Conservation (phyloP, 805 yeast species). For the Pichia kluyveri region DNA sequence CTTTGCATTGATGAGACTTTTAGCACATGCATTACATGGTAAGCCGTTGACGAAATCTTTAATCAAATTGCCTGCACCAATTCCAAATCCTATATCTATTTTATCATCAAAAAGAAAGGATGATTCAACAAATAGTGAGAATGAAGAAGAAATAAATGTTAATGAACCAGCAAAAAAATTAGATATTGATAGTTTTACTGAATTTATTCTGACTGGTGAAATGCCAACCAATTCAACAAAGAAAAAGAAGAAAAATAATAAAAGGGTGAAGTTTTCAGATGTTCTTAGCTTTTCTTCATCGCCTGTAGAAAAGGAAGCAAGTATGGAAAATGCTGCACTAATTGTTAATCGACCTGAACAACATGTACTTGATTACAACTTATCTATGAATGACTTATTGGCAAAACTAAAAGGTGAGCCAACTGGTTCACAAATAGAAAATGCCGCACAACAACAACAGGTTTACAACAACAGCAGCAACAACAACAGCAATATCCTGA, state of each 20-base stretch:
- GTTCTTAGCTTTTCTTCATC: conserved; percentile 36
- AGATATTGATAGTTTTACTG: conserved; percentile 81
- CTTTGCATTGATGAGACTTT: conserved; percentile 74
- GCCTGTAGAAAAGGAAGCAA: conserved; percentile 10
- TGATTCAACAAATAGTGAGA: conserved; percentile 9
- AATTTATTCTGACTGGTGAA: conserved; percentile 74
- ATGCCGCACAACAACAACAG: neutral
- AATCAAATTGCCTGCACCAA: conserved; percentile 48
- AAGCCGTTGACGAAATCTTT: conserved; percentile 43
- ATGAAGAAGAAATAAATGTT: neutral
- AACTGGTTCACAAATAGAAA: neutral
- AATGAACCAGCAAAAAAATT: conserved; percentile 30
- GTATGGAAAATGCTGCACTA: neutral
- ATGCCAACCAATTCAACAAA: conserved; percentile 36
- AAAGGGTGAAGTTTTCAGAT: conserved; percentile 68
- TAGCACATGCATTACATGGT: conserved; percentile 56
- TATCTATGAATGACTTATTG: conserved; percentile 73
- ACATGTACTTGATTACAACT: conserved; percentile 41
- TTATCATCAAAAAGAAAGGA: conserved; percentile 45
- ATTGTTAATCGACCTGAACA: conserved; percentile 12
- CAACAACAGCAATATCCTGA: conserved; percentile 24
- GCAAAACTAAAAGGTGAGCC: conserved; percentile 30
- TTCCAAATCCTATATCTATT: conserved; percentile 77
- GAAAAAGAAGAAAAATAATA: conserved; percentile 31
- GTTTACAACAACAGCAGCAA: conserved; percentile 1